Base-by-base conservation (phyloP, 2,329 filamentous ascomycete genomes). In the Fusarium succisae region DNA sequence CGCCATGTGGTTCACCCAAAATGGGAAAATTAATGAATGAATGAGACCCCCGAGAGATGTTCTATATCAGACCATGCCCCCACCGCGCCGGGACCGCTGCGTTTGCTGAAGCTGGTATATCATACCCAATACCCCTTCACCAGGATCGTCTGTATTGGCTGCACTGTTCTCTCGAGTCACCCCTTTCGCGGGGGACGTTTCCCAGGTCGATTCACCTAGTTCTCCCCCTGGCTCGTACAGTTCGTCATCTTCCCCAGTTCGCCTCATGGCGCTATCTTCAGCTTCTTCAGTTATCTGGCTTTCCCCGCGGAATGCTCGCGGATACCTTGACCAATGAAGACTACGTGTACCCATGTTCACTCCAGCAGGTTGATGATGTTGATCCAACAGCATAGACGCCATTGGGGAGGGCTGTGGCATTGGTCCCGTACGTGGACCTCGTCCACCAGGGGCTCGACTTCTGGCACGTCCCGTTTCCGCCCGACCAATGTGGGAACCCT, bases 361-460 rank as follows among this genome's bases (percentile, higher is more conserved):
- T 4, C 84, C 83, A 3, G 86, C 84, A 11, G 92, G 93, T 69
- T 95, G 92, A 70, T 95, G 91, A 78, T 93, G 92, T 6, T 92
- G 91, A 81, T 95, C 93, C 5, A 95, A 85, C 4, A 95, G 85
- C 73, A 93, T 89, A 3, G 92, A 94, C 24, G 91, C 89, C 87
- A 93, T 91, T 9, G 92, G 92, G 15, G 91, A 93, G 9, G 88
- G 84, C 56, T 86, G 83, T n/a, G 86, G 82, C 60, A 88, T 81
- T 6, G 81, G 79, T 55, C 86, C 84, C 28, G 63, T 37, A 28
- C 76, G 74, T 22, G 75, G 58, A 30, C 72, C 79, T 32, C 82
- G 78, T 37, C 81, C 77, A 8, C 78, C 80, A 7, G 82, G 80
- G 12, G 80, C 83, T 47, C 85, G 83, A 68, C 81, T 86, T 68